Conservation (phyloP, 2,329 filamentous ascomycete species). For the Talaromyces rugulosus region DNA sequence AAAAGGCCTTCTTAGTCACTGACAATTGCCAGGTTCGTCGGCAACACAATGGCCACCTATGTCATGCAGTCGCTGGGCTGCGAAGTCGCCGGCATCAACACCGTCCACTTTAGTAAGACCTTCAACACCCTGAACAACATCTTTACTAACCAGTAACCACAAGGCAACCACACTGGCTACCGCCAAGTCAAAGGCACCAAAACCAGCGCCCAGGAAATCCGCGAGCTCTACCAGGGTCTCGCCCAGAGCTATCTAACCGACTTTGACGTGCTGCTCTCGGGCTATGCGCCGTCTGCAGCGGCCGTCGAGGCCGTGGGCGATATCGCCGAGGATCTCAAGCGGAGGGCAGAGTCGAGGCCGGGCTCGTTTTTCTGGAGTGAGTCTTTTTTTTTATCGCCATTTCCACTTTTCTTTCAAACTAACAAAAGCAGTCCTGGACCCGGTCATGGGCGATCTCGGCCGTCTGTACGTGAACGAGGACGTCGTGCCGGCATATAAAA, state of each 20-base stretch:
- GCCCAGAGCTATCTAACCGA: slow-evolving; percentile 77
- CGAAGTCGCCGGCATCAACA: slow-evolving; percentile 91
- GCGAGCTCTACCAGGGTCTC: slow-evolving; percentile 77
- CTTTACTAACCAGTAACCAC: slow-evolving; percentile 1
- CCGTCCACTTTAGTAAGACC: slow-evolving; percentile 86
- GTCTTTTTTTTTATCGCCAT: slow-evolving; percentile 14
- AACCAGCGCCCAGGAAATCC: slow-evolving; percentile 76
- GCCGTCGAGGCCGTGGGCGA: slow-evolving; percentile 78
- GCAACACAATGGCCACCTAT: slow-evolving; percentile 95
- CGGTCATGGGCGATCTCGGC: slow-evolving; percentile 97
- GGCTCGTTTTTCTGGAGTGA: slow-evolving; percentile 84
- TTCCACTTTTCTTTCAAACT: neutral
- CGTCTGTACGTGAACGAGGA: slow-evolving; percentile 86
- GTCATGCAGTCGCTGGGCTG: slow-evolving; percentile 91
- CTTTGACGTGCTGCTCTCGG: slow-evolving; percentile 92
- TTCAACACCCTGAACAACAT: neutral
- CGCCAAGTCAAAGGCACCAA: slow-evolving; percentile 80
- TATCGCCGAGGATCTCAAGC: slow-evolving; percentile 76
- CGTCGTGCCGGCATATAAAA: slow-evolving; percentile 86
- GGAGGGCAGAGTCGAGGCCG: slow-evolving; percentile 57
- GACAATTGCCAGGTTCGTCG: slow-evolving; percentile 70
- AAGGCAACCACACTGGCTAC: slow-evolving; percentile 95
- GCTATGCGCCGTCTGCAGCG: slow-evolving; percentile 85
- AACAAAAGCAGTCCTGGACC: slow-evolving; percentile 68
- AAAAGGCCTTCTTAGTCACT: neutral